A percentile compares a stretch with the other conserved stretches of the same genome.
Conservation (phyloP, 164 flowering plant species). For the Protea cynaroides region DNA sequence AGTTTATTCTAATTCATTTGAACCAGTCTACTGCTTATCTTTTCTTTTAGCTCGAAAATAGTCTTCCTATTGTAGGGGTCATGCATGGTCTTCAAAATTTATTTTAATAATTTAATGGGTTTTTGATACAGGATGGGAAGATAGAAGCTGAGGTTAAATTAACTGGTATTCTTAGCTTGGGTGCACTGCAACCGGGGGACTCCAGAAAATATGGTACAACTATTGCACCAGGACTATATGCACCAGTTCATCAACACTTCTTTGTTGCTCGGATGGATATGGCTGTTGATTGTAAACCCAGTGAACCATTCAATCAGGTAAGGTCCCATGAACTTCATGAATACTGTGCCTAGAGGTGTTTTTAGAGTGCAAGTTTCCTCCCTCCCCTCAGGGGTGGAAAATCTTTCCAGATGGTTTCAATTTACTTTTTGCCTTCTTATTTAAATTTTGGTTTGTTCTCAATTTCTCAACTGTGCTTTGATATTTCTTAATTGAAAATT, state of each 20-base stretch:
- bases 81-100: background rate
- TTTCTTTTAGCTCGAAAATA: background rate
- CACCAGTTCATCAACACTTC: constrained; percentile 91
- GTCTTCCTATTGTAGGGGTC: background rate
- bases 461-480: too few species aligned
- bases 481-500: too few species aligned
- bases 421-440: too few species aligned
- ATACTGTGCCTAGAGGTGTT: too few species aligned
- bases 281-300: constrained; percentile 88
- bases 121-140: constrained; percentile 65
- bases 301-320: constrained; percentile 84
- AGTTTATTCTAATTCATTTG: too few species aligned
- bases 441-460: too few species aligned
- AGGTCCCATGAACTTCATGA: too few species aligned
- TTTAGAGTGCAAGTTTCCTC: too few species aligned
- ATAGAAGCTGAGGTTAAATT: constrained; percentile 92
- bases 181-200: constrained; percentile 81
- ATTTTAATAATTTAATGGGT: background rate
- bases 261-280: constrained; percentile 92
- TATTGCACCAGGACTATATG: constrained; percentile 88
- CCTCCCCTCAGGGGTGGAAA: too few species aligned
- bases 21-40: too few species aligned
- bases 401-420: too few species aligned
- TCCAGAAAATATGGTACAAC: constrained; percentile 83
- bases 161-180: constrained; percentile 85